phyloP scores from a whole-genome alignment of 1,139 yeast genomes.

The Hyphopichia buzzinii region DNA sequence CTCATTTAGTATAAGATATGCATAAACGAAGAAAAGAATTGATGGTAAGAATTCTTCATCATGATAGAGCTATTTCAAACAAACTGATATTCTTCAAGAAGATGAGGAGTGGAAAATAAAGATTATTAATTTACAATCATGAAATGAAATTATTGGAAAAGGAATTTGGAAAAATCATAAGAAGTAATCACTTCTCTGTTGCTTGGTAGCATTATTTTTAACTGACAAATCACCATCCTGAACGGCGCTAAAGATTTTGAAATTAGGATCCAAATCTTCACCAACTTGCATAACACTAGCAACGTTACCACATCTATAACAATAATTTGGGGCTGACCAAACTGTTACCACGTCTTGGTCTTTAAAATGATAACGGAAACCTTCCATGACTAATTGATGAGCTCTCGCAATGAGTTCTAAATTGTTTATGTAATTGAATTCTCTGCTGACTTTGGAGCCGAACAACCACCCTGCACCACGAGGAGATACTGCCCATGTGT shows the following conservation, averaged over 20 bases:
- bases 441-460: constrained; percentile 89
- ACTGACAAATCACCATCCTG: constrained; percentile 74
- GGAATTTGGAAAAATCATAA: constrained; percentile 34
- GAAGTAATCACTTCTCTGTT: constrained; percentile 83
- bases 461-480: constrained; percentile 99
- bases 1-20: constrained; percentile 1
- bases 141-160: constrained; percentile 1
- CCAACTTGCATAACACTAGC: constrained; percentile 97
- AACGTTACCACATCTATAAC: constrained; percentile 96
- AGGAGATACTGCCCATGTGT: constrained; percentile 98
- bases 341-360: constrained; percentile 96
- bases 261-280: constrained; percentile 81
- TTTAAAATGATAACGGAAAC: constrained; percentile 90
- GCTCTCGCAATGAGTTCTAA: constrained; percentile 90
- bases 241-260: constrained; percentile 92
- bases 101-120: not conserved
- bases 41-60: not conserved
- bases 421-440: constrained; percentile 90
- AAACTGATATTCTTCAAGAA: not conserved
- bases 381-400: constrained; percentile 98
- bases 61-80: not conserved
- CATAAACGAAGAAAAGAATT: not conserved
- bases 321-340: constrained; percentile 98
- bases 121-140: constrained; percentile 2
- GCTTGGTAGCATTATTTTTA: constrained; percentile 65